A percentile compares a stretch with the other conserved stretches of the same genome.
Evolutionary conservation across 371 early-diverging fungal genomes (phyloP).

Genomic region (Syncephalastrum monosporum): DNA sequence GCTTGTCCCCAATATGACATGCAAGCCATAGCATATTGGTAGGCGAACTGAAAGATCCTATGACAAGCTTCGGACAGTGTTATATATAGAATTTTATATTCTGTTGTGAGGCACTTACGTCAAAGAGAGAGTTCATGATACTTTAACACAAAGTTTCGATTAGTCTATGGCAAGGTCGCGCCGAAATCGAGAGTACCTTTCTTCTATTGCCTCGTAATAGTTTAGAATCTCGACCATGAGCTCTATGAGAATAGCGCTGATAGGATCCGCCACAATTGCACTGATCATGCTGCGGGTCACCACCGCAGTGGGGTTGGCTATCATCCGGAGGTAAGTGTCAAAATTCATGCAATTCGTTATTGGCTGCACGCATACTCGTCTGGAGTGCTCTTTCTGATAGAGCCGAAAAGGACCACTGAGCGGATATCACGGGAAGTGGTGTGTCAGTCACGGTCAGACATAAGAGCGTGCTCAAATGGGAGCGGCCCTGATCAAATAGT

Average conservation of each 20-base stretch:
- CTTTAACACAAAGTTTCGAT: background rate
- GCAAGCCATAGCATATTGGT: conserved; percentile 29
- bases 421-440: background rate
- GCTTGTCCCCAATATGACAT: conserved; percentile 24
- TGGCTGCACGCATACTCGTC: background rate
- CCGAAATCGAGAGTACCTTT: conserved; percentile 18
- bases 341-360: background rate
- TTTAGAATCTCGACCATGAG: conserved; percentile 30
- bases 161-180: background rate
- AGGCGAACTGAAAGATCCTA: conserved; percentile 7
- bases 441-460: background rate
- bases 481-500: background rate
- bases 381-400: conserved; percentile 12
- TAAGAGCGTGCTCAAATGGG: background rate
- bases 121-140: conserved; percentile 10
- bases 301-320: background rate
- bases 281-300: background rate
- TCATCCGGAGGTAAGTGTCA: background rate
- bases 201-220: conserved; percentile 29
- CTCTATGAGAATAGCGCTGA: conserved; percentile 28
- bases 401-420: conserved; percentile 21
- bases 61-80: conserved; percentile 7
- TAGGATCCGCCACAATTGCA: conserved; percentile 14
- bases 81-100: background rate
- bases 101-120: conserved; percentile 8